phyloP scores from a whole-genome alignment of 768 basidiomycete species.

The Trametes punicea region DNA sequence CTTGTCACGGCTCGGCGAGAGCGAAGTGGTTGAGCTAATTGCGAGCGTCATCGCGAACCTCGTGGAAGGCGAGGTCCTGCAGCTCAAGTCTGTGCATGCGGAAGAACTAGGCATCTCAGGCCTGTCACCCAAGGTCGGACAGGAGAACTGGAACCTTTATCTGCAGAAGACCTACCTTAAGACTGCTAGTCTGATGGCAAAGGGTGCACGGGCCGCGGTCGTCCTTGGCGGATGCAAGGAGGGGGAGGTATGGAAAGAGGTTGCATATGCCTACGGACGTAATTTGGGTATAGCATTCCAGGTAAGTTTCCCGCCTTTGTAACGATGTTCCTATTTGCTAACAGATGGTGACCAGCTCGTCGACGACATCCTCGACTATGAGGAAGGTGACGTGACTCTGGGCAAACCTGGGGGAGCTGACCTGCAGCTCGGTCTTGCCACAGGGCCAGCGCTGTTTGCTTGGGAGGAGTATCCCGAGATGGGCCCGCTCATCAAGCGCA shows the following conservation, averaged over 20 bases:
- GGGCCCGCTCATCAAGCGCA: constrained; percentile 72
- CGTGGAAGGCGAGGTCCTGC: constrained; percentile 95
- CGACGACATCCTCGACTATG: constrained; percentile 94
- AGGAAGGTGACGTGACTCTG: constrained; percentile 64
- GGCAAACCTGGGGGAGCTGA: constrained; percentile 86
- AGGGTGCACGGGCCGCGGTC: constrained; percentile 78
- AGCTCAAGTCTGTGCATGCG: constrained; percentile 55
- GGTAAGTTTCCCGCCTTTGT: constrained; percentile 39
- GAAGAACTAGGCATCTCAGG: constrained; percentile 34
- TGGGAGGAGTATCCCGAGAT: constrained; percentile 80
- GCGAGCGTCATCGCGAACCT: constrained; percentile 90
- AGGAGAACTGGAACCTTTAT: constrained; percentile 71
- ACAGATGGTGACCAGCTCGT: constrained; percentile 59
- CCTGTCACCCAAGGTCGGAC: constrained; percentile 30
- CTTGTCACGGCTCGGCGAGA: constrained; percentile 79
- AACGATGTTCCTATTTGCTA: neutral
- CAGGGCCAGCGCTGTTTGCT: constrained; percentile 83
- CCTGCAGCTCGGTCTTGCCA: constrained; percentile 63
- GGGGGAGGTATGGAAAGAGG: constrained; percentile 83
- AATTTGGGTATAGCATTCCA: constrained; percentile 96
- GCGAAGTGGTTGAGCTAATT: constrained; percentile 91
- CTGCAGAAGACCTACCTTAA: constrained; percentile 92
- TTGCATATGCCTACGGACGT: constrained; percentile 87
- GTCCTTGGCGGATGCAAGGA: constrained; percentile 80
- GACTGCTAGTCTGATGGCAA: constrained; percentile 89